Percentiles rank a stretch among this genome's conserved stretches.
Conservation (phyloP, 768 basidiomycete genomes). For the Russula compacta region DNA sequence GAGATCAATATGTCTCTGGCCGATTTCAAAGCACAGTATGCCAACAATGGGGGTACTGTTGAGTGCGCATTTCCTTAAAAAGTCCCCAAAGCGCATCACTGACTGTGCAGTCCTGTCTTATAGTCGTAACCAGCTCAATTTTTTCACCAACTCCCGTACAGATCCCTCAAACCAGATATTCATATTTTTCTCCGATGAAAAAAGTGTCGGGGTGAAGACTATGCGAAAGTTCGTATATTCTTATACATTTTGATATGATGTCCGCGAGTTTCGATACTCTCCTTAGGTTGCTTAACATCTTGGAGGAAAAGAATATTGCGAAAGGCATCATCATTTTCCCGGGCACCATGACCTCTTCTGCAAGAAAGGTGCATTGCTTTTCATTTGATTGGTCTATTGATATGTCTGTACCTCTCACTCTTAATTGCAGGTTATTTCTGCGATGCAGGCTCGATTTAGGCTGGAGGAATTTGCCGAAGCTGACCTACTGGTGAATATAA, state of each 20-base stretch:
- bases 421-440: constrained; percentile 68
- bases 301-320: constrained; percentile 86
- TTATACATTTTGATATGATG: background rate
- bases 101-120: constrained; percentile 5
- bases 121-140: constrained; percentile 85
- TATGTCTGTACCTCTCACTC: background rate
- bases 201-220: constrained; percentile 91
- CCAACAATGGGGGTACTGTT: constrained; percentile 61
- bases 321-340: constrained; percentile 94
- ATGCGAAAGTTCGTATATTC: constrained; percentile 77
- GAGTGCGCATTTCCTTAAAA: constrained; percentile 53
- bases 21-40: constrained; percentile 66
- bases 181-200: constrained; percentile 93
- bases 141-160: constrained; percentile 68
- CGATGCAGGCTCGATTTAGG: constrained; percentile 77
- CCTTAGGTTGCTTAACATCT: constrained; percentile 70
- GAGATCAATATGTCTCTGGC: constrained; percentile 85
- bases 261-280: background rate
- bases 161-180: constrained; percentile 78
- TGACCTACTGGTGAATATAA: constrained; percentile 95
- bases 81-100: background rate
- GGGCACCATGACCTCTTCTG: constrained; percentile 93
- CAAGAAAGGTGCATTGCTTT: constrained; percentile 65
- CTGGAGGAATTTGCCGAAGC: constrained; percentile 96
- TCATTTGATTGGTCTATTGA: background rate